Conservation (phyloP, 768 basidiomycete genomes). For the Sporobolomyces phaffii region DNA sequence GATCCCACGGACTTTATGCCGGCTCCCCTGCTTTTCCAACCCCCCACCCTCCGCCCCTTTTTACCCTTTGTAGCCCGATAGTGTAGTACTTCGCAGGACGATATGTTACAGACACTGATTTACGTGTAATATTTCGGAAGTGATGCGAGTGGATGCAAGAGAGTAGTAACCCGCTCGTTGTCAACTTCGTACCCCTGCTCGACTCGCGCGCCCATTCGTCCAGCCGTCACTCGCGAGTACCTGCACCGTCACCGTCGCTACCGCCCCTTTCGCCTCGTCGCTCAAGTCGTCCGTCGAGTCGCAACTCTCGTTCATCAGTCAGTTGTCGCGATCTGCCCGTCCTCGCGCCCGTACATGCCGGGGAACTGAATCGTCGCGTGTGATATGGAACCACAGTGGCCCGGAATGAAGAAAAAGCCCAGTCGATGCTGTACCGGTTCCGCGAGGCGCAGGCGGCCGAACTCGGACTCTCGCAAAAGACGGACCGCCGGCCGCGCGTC, state of each 20-base stretch:
- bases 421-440: conserved; percentile 90
- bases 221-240: no score
- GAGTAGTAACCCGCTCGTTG: no score
- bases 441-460: conserved; percentile 94
- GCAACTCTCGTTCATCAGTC: conserved; percentile 16
- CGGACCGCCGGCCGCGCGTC: conserved; percentile 83
- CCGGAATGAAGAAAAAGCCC: conserved; percentile 96
- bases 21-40: neutral
- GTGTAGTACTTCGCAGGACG: neutral
- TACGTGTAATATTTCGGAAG: no score
- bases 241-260: neutral
- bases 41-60: neutral
- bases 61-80: neutral
- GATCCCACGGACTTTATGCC: neutral
- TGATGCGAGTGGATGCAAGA: no score
- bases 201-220: no score
- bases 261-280: neutral
- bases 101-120: neutral
- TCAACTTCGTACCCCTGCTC: no score
- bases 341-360: no score
- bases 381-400: no score
- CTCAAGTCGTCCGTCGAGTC: neutral
- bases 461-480: conserved; percentile 72
- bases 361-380: no score
- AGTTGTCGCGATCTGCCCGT: neutral